Percentiles rank a stretch among this genome's conserved stretches.
Conservation (phyloP, 2,329 filamentous ascomycete species). For the Pyricularia sp. region DNA sequence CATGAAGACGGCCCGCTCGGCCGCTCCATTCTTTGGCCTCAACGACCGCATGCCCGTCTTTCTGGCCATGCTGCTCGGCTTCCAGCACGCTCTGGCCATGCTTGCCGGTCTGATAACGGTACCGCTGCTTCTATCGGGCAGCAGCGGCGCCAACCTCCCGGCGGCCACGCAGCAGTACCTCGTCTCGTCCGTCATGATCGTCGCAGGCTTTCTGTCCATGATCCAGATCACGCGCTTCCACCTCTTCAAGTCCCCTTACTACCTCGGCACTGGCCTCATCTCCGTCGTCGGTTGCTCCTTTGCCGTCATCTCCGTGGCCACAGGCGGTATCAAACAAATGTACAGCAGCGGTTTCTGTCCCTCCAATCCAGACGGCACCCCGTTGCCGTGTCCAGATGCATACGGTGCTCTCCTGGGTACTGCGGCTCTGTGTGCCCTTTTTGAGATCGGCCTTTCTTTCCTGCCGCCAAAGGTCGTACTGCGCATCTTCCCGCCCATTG, state of each 20-base stretch:
- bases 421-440: conserved; percentile 46
- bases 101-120: conserved; percentile 64
- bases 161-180: conserved; percentile 57
- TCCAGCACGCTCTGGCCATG: conserved; percentile 73
- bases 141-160: conserved; percentile 49
- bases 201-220: conserved; percentile 60
- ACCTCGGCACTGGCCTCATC: conserved; percentile 58
- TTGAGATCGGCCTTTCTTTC: conserved; percentile 65
- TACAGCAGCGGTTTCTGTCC: conserved; percentile 60
- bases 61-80: conserved; percentile 59
- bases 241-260: conserved; percentile 57
- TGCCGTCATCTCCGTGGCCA: conserved; percentile 60
- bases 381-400: conserved; percentile 59
- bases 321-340: conserved; percentile 63
- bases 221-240: conserved; percentile 70
- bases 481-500: conserved; percentile 63
- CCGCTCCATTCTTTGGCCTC: conserved; percentile 75
- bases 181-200: conserved; percentile 65
- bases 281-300: conserved; percentile 52
- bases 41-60: conserved; percentile 66
- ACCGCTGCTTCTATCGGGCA: conserved; percentile 55
- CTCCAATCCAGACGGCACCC: conserved; percentile 45
- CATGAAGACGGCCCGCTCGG: conserved; percentile 44
- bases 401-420: conserved; percentile 69
- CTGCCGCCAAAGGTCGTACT: conserved; percentile 56